Evolutionary conservation across 106 monocot species (phyloP).

Genomic region (Dioscorea alata): DNA sequence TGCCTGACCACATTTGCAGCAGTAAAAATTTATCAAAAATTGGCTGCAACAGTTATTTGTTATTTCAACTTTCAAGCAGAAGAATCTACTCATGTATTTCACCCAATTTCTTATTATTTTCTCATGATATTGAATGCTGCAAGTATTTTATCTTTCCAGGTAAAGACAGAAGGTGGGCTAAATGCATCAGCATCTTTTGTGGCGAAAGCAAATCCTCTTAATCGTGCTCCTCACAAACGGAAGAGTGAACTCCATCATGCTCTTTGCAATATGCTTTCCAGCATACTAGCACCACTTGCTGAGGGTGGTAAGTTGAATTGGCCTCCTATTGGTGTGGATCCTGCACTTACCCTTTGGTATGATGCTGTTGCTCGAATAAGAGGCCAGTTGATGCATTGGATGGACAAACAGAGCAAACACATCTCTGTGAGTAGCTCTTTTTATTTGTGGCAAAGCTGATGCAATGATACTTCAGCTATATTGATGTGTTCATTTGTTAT

Average conservation of each 20-base stretch:
- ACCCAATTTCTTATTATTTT: not conserved
- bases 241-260: slow-evolving; percentile 99
- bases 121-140: not conserved
- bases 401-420: slow-evolving; percentile 98
- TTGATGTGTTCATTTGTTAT: too few species aligned
- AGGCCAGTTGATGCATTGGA: slow-evolving; percentile 82
- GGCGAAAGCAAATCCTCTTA: slow-evolving; percentile 97
- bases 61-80: too few species aligned
- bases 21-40: too few species aligned
- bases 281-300: slow-evolving; percentile 87
- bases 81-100: too few species aligned
- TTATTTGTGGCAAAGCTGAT: not conserved
- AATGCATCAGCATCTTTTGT: slow-evolving; percentile 99
- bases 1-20: too few species aligned
- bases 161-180: slow-evolving; percentile 85
- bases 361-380: slow-evolving; percentile 90
- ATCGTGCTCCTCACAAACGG: slow-evolving; percentile 82
- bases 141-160: slow-evolving; percentile 27
- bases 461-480: too few species aligned
- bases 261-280: slow-evolving; percentile 98
- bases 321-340: slow-evolving; percentile 87
- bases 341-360: slow-evolving; percentile 92
- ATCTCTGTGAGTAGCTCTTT: slow-evolving; percentile 41
- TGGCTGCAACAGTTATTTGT: too few species aligned
- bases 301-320: slow-evolving; percentile 86